phyloP scores from a whole-genome alignment of 108 stramenopile genomes.

The Aurantiochytrium sp. region DNA sequence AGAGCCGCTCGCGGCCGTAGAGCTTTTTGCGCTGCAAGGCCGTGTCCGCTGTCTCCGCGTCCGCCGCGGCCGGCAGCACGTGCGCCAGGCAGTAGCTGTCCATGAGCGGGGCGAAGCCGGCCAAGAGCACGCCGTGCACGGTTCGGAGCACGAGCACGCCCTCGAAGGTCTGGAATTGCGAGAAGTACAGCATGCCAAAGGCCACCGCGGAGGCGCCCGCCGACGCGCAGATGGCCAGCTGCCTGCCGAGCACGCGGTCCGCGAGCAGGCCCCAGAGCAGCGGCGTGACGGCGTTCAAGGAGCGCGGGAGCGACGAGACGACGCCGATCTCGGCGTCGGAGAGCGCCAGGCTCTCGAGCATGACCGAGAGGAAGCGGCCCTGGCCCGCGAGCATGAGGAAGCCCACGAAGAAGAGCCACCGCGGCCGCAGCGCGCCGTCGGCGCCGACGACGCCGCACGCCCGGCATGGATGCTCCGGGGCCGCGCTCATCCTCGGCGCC shows the following conservation, averaged over 20 bases:
- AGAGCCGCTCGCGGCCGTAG: not conserved
- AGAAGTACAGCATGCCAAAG: not conserved
- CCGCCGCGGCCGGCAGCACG: not conserved
- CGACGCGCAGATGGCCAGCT: not conserved
- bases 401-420: not conserved
- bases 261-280: conserved; percentile 16
- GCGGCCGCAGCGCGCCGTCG: not conserved
- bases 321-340: not conserved
- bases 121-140: not conserved
- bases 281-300: not conserved
- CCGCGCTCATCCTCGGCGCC: too few relatives aligned
- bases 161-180: not conserved
- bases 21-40: not conserved
- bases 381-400: not conserved
- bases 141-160: not conserved
- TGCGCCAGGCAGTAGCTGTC: not conserved
- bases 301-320: not conserved
- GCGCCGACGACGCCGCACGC: not conserved
- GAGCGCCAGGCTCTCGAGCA: not conserved
- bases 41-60: not conserved
- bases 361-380: not conserved
- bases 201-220: not conserved
- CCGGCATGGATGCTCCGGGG: too few relatives aligned
- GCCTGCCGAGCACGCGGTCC: not conserved
- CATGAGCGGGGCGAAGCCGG: not conserved